phyloP scores from a whole-genome alignment of 139 green algal genomes.

The Coelastrella sp. region DNA sequence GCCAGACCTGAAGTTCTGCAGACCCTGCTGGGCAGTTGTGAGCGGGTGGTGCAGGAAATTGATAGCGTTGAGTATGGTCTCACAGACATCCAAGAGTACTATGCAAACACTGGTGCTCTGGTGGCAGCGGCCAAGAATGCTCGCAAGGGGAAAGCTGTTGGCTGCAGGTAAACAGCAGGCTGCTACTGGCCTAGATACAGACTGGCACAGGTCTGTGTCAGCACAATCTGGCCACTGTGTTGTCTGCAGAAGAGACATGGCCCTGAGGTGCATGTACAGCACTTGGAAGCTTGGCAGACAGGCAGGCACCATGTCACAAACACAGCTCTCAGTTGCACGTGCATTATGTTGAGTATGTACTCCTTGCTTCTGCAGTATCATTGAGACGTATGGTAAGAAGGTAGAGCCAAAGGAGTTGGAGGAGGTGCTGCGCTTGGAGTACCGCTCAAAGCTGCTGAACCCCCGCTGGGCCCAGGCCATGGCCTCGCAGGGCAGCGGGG shows the following conservation, averaged over 20 bases:
- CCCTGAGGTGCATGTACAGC: no score
- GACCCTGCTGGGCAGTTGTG: conserved; percentile 74
- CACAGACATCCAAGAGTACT: conserved; percentile 99
- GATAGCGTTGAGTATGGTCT: conserved; percentile 99
- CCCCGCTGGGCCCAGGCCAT: conserved; percentile 95
- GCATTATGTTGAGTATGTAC: no score
- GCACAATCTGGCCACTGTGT: not conserved
- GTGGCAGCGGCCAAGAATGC: conserved; percentile 84
- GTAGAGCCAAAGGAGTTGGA: conserved; percentile 81
- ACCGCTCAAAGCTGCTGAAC: conserved; percentile 97
- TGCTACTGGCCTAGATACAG: not conserved
- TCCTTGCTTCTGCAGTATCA: conserved; percentile 48
- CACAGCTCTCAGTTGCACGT: not conserved
- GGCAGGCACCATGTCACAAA: no score
- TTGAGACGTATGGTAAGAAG: conserved; percentile 73
- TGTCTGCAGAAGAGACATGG: no score
- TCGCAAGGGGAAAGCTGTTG: conserved; percentile 57
- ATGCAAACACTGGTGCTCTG: conserved; percentile 94
- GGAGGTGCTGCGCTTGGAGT: conserved; percentile 95
- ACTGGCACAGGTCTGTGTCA: not conserved
- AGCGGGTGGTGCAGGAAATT: conserved; percentile 90
- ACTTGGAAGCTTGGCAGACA: no score
- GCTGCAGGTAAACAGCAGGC: conserved; percentile 72
- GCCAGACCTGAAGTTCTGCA: conserved; percentile 84
- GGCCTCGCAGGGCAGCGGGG: conserved; percentile 88